Evolutionary conservation across 345 rosid genomes (phyloP).

Genomic region (Rhodamnia argentea): DNA sequence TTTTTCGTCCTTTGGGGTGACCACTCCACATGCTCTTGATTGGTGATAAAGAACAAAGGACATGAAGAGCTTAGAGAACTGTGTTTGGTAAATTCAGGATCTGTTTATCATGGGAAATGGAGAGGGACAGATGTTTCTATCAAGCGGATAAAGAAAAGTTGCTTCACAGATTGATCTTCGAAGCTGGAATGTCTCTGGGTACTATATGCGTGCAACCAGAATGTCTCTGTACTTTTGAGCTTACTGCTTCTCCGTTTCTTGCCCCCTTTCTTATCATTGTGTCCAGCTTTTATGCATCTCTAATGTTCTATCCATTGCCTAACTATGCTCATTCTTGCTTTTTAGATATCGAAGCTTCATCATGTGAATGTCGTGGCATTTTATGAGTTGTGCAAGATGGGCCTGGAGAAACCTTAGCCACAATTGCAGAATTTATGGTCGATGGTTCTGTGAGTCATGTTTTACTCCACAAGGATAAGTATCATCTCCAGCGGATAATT

Average conservation of each 20-base stretch:
- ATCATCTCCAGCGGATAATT: neutral
- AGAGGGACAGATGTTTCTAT: neutral
- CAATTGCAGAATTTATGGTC: constrained; percentile 82
- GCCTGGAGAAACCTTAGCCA: constrained; percentile 65
- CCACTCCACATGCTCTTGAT: neutral
- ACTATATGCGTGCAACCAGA: neutral
- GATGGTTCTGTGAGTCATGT: constrained; percentile 90
- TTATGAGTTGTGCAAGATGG: constrained; percentile 88
- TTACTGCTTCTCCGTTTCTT: neutral
- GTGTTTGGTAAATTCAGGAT: neutral
- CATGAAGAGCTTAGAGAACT: neutral
- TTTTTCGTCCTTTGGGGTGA: neutral
- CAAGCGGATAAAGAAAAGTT: neutral
- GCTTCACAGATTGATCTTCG: neutral
- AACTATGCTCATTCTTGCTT: neutral
- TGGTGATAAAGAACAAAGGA: neutral
- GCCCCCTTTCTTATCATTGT: neutral
- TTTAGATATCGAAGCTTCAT: constrained; percentile 70
- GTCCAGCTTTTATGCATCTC: neutral
- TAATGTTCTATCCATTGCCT: neutral
- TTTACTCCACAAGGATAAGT: constrained; percentile 77
- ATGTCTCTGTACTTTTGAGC: neutral
- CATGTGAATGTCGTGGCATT: constrained; percentile 95
- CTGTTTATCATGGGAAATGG: neutral
- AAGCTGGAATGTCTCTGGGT: neutral